A percentile compares a stretch with the other conserved stretches of the same genome.
Evolutionary conservation across 306 rosid genomes (phyloP).

Genomic region (Ochetophila trinervis): DNA sequence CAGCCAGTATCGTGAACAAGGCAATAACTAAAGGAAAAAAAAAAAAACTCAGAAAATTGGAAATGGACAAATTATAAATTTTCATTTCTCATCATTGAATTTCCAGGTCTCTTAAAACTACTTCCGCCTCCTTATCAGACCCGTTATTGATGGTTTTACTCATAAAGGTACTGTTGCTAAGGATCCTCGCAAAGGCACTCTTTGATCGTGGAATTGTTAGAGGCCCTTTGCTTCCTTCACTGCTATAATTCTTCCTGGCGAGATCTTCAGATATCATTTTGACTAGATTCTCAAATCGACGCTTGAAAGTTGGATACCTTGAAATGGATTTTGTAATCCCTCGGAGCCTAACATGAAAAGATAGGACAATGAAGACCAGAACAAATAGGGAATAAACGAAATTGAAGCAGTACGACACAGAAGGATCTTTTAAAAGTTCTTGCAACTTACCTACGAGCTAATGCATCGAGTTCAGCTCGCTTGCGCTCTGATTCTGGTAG

Average conservation of each 20-base stretch:
- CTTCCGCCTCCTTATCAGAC: constrained; percentile 42
- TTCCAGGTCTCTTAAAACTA: constrained; percentile 42
- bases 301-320: constrained; percentile 80
- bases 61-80: constrained; percentile 4
- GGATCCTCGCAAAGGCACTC: constrained; percentile 68
- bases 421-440: not conserved
- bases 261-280: constrained; percentile 47
- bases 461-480: constrained; percentile 82
- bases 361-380: constrained; percentile 3
- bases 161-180: constrained; percentile 53
- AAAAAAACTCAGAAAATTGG: constrained; percentile 8
- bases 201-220: constrained; percentile 55
- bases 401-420: not conserved
- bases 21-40: not conserved
- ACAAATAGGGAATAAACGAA: not conserved
- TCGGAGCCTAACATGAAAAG: constrained; percentile 52
- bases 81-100: constrained; percentile 16
- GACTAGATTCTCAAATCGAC: constrained; percentile 65
- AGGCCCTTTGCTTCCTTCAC: constrained; percentile 5
- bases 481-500: constrained; percentile 75
- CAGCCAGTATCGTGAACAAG: not conserved
- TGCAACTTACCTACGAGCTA: constrained; percentile 77
- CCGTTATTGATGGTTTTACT: constrained; percentile 43
- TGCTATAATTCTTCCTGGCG: constrained; percentile 38
- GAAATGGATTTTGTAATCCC: constrained; percentile 88